phyloP scores from a whole-genome alignment of 179 eudicot genomes.

The Monotropa hypopitys region DNA sequence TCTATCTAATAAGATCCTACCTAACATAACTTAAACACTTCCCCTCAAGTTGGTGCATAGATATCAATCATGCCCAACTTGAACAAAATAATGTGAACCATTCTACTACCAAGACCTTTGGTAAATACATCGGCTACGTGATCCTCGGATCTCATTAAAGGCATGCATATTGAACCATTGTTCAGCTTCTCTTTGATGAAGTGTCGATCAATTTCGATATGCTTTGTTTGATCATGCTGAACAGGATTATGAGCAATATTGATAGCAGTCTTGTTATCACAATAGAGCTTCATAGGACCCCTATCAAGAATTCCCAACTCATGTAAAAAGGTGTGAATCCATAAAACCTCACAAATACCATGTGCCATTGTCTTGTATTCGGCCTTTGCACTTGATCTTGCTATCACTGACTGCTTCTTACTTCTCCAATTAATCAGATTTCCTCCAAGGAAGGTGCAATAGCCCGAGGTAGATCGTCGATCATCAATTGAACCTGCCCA shows the following conservation, averaged over 20 bases:
- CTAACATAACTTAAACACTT: no score
- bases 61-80: no score
- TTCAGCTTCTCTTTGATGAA: neutral
- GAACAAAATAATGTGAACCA: no score
- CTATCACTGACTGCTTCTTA: neutral
- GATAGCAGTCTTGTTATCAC: neutral
- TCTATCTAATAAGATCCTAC: no score
- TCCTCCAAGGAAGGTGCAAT: no score
- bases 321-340: neutral
- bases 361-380: neutral
- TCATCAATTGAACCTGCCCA: no score
- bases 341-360: neutral
- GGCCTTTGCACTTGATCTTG: neutral
- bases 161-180: neutral
- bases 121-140: no score
- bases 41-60: no score
- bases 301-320: neutral
- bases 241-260: neutral
- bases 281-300: neutral
- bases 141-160: no score
- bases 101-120: no score
- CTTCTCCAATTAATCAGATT: neutral
- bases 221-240: neutral
- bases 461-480: no score
- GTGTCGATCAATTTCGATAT: neutral